A percentile compares a stretch with the other conserved stretches of the same genome.
phyloP scores from a whole-genome alignment of 768 basidiomycete species.

The Sarcodon aspratus region DNA sequence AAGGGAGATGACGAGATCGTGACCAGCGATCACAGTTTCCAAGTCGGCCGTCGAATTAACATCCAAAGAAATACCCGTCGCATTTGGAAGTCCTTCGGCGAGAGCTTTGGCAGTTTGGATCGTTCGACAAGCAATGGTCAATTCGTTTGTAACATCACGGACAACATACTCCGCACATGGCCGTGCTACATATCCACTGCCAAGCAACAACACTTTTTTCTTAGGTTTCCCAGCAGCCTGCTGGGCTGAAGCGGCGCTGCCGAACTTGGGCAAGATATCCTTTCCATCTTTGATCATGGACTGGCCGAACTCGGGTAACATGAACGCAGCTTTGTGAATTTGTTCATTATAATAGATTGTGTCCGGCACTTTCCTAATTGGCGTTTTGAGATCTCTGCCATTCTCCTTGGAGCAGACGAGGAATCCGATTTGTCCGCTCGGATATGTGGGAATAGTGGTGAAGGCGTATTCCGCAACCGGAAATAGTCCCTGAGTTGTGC shows the following conservation, averaged over 20 bases:
- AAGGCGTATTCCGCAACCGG: conserved; percentile 80
- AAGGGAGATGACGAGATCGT: conserved; percentile 91
- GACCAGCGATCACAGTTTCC: conserved; percentile 68
- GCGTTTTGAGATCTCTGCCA: conserved; percentile 56
- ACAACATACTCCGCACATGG: conserved; percentile 95
- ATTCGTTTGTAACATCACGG: conserved; percentile 64
- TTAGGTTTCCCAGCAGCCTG: conserved; percentile 34
- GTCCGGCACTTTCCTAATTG: conserved; percentile 57
- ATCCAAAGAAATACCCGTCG: conserved; percentile 73
- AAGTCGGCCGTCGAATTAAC: conserved; percentile 58
- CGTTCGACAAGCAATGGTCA: conserved; percentile 89
- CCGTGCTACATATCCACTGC: conserved; percentile 89
- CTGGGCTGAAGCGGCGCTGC: conserved; percentile 40
- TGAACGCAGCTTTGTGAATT: conserved; percentile 75
- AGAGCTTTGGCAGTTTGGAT: conserved; percentile 66
- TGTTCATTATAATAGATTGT: conserved; percentile 80
- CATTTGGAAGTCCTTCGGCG: conserved; percentile 51
- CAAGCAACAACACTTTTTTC: conserved; percentile 79
- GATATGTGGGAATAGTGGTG: conserved; percentile 97
- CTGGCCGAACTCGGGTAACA: conserved; percentile 87
- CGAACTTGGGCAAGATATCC: conserved; percentile 67
- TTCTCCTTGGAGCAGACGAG: conserved; percentile 76
- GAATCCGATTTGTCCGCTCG: conserved; percentile 96
- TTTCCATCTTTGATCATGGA: conserved; percentile 61
- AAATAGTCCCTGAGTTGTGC: conserved; percentile 66